A percentile compares a stretch with the other conserved stretches of the same genome.
These are phyloP conservation scores for Russula foetens DNA, from an alignment of 768 basidiomycete species.

Conservation along the genomic window DNA sequence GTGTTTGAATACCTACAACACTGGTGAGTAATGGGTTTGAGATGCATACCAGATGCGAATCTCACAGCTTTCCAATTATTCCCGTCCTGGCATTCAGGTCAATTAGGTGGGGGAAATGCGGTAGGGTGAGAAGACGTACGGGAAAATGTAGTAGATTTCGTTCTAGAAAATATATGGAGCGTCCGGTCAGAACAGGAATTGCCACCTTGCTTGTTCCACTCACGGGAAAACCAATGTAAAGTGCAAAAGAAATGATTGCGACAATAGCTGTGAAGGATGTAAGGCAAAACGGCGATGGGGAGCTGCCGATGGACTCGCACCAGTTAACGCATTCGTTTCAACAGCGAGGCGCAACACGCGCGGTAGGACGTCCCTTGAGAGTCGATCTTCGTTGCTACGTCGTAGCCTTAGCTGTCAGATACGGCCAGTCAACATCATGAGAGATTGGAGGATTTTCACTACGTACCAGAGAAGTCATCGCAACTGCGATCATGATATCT, in stretches of 20 bases:
- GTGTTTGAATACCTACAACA: slow-evolving; percentile 20
- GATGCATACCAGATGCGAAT: background rate
- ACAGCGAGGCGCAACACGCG: slow-evolving; percentile 22
- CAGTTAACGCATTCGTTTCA: slow-evolving; percentile 22
- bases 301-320: background rate
- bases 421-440: background rate
- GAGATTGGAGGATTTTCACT: background rate
- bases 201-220: background rate
- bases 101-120: background rate
- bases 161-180: background rate
- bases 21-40: background rate
- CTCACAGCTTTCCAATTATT: slow-evolving; percentile 19
- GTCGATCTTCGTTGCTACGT: background rate
- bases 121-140: background rate
- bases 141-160: slow-evolving; percentile 1
- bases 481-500: slow-evolving; percentile 7
- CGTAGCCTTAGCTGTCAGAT: background rate
- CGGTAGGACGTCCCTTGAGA: slow-evolving; percentile 12
- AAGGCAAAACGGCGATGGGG: background rate
- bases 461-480: slow-evolving; percentile 7
- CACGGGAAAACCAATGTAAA: slow-evolving; percentile 3
- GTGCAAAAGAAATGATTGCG: background rate
- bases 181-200: background rate
- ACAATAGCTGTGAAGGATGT: background rate
- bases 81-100: slow-evolving; percentile 10